Evolutionary conservation across 352 stramenopile genomes (phyloP), one percentile per base, ranked within the genome.

Genomic region (Pythium insidiosum): DNA sequence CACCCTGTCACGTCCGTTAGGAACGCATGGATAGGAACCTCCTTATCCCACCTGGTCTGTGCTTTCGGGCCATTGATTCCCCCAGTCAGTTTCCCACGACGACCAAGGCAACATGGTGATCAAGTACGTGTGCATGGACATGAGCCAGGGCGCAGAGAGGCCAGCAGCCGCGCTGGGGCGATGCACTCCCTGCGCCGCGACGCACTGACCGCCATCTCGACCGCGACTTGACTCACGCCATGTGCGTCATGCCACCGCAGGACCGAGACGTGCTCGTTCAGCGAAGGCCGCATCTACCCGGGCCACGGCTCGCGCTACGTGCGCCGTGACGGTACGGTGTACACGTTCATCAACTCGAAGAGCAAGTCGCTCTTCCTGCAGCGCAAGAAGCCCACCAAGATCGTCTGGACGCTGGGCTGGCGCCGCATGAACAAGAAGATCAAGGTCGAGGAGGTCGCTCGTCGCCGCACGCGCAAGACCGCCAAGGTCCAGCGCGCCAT

Each of bases 391-490:
- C 89, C 97, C 31, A 97, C 95, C 43, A 99, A 99, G 78, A 96
- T 99, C 52, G 90, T 97, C 48, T 99, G 97, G 97, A 99, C 97
- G 49, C 80, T 88, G 50, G 77, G 72, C 51, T 99, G 96, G 96
- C 90, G 96, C 66, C 91, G 94, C 64, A 95, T 98, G 72, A 97
- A 99, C 93, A 99, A 99, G 87, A 99, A 99, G 88, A 94, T 97
- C 65, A 95, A 98, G 63, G 76, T 92, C 38, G 83, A 95, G 66
- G 83, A 95, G 58, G 47, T 88, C 36, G 37, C 70, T 23, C 77
- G 81, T 63, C 78, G 83, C 64, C 80, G 84, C 43, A 90, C 72
- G 61, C 94, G 94, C 63, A 94, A 96, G 70, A 87, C 90, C 46
- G 96, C 88, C 64, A 98, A 98, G 81, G 87, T 98, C 58, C 92